phyloP scores from a whole-genome alignment of 83 land plant genomes.

The Diphasiastrum complanatum region DNA sequence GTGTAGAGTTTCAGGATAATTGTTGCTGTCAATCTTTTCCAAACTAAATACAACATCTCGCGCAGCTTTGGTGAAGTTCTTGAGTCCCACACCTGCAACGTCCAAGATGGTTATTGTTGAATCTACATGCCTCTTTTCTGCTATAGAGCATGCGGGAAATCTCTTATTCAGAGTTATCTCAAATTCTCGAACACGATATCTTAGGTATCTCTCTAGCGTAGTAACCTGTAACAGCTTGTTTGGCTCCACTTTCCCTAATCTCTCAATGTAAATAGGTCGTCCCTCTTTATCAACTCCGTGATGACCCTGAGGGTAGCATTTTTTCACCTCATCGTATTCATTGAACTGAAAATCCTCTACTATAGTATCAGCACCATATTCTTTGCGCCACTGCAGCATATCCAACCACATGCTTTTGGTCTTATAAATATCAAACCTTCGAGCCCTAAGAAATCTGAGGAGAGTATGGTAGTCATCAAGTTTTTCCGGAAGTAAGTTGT shows the following conservation, averaged over 20 bases:
- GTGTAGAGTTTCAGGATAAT: conserved; percentile 20
- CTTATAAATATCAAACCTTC: conserved; percentile 8
- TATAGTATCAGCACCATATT: neutral
- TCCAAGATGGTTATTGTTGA: conserved; percentile 6
- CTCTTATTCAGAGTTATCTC: conserved; percentile 7
- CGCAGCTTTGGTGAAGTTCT: conserved; percentile 8
- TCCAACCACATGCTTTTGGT: conserved; percentile 4
- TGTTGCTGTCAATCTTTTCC: conserved; percentile 9
- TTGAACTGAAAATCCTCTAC: conserved; percentile 7
- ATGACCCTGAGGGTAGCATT: conserved; percentile 9
- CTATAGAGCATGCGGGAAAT: conserved; percentile 13
- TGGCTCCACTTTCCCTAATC: conserved; percentile 13
- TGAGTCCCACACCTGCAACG: conserved; percentile 11
- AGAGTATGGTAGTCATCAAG: conserved; percentile 12
- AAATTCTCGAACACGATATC: neutral
- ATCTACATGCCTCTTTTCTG: conserved; percentile 11
- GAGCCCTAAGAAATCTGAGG: conserved; percentile 8
- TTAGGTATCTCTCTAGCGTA: conserved; percentile 8
- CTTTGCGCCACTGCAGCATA: too few relatives aligned
- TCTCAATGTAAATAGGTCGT: conserved; percentile 13
- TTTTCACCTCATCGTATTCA: conserved; percentile 11
- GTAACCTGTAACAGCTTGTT: conserved; percentile 11
- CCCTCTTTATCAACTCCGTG: conserved; percentile 15
- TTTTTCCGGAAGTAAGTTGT: neutral
- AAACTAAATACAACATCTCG: neutral